Conservation (phyloP, 2,329 filamentous ascomycete species). For the Geoglossum cookeanum region DNA sequence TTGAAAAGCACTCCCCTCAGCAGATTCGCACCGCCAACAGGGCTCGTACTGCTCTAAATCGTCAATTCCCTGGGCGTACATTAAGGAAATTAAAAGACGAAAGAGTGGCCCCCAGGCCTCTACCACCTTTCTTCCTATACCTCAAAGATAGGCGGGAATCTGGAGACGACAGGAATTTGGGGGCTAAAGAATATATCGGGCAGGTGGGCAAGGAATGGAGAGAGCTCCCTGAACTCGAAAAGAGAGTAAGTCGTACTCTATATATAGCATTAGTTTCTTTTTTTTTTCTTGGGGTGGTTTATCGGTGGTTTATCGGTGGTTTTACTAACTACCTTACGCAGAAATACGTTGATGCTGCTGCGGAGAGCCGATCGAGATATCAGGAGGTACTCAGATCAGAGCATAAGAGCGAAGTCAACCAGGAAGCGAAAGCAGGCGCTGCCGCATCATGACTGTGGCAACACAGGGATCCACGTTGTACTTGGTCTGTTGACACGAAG, state of each 20-base stretch:
- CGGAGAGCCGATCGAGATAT: neutral
- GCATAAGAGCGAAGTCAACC: neutral
- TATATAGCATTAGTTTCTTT: neutral
- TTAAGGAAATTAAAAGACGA: slow-evolving; percentile 30
- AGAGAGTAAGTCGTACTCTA: slow-evolving; percentile 21
- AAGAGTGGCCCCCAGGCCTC: slow-evolving; percentile 28
- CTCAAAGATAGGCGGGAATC: slow-evolving; percentile 21
- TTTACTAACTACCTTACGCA: neutral
- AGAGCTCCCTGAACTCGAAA: slow-evolving; percentile 25
- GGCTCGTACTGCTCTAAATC: slow-evolving; percentile 27
- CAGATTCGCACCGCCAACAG: slow-evolving; percentile 40
- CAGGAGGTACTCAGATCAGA: neutral
- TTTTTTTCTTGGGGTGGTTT: neutral
- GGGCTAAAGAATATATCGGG: slow-evolving; percentile 20
- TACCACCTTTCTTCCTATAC: slow-evolving; percentile 26
- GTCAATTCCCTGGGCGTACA: slow-evolving; percentile 7
- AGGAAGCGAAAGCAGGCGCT: neutral
- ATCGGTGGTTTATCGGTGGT: neutral
- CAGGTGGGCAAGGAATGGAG: slow-evolving; percentile 30
- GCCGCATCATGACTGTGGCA: neutral
- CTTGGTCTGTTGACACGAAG: no score
- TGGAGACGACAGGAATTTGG: slow-evolving; percentile 32
- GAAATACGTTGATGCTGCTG: neutral
- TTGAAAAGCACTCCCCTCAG: slow-evolving; percentile 33
- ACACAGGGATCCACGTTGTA: no score